Base-by-base conservation (phyloP, 2,329 filamentous ascomycete genomes). In the Beauveria sp. region DNA sequence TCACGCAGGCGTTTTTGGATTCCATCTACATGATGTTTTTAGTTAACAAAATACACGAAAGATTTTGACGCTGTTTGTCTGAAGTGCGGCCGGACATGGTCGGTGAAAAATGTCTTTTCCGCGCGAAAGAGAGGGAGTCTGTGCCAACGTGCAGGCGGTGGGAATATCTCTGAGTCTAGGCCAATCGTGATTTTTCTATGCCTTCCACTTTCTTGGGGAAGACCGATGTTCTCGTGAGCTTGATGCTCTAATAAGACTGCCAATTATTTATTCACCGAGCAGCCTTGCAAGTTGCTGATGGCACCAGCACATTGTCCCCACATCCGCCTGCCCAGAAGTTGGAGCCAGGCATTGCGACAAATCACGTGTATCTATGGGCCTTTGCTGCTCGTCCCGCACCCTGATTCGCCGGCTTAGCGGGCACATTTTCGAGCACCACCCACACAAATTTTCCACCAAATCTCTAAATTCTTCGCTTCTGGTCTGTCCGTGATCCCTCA, bases 371-470 rank as follows among this genome's bases (percentile, higher is more conserved):
- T 9, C 14, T 38, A 57, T 60, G 64, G 65, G 50, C 14, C 60
- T 30, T 30, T 3, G 30, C 55, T 46, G 57, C 50, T 28, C 34
- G 28, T 63, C 67, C 12, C 14, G 45, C 20, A n/a, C 24, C 16
- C 66, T 75, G 71, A 76, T 77, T 77, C 70, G 74, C 60, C 66
- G 63, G 66, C 22, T 69, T 71, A 73, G 72, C 73, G 72, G 74
- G 71, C 72, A 73, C 71, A 71, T 71, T 70, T 66, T 56, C 63
- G 61, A 64, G 67, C 70, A 67, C 68, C 70, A 67, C 73, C 74
- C 74, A 76, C 75, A 76, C 74, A 76, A 75, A 73, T 74, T 74
- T 73, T 65, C 69, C 64, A 65, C 69, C 69, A 75, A 75, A 74
- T 74, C 70, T 73, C 69, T 72, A 76, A 77, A 75, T 72, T 74